These are phyloP conservation scores for Balansia obtecta DNA, from an alignment of 2,329 filamentous ascomycete species.

Conservation along the genomic window DNA sequence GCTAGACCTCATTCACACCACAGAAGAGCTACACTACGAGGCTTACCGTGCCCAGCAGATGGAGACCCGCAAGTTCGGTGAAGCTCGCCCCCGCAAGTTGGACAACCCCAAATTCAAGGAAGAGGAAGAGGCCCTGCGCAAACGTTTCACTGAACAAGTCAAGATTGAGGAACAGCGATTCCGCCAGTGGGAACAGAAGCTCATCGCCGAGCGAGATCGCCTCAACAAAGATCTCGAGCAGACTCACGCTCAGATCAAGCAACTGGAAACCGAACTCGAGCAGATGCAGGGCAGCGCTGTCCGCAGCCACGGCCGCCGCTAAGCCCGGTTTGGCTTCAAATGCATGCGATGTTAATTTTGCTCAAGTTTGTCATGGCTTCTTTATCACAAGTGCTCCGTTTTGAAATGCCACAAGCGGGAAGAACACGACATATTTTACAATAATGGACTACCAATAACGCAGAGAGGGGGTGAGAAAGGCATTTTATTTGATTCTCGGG, in stretches of 20 bases:
- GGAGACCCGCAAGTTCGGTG: slow-evolving; percentile 99
- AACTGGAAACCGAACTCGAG: slow-evolving; percentile 85
- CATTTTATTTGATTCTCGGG: slow-evolving; percentile 19
- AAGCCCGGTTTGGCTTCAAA: slow-evolving; percentile 23
- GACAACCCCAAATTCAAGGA: slow-evolving; percentile 99
- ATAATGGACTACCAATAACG: slow-evolving; percentile 17
- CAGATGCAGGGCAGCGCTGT: slow-evolving; percentile 81
- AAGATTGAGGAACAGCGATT: slow-evolving; percentile 99
- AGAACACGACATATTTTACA: slow-evolving; percentile 5
- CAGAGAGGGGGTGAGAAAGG: slow-evolving; percentile 11
- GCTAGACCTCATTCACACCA: slow-evolving; percentile 99
- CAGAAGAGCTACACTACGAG: slow-evolving; percentile 98
- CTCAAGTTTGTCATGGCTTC: slow-evolving; percentile 15
- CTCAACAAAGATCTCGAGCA: slow-evolving; percentile 99
- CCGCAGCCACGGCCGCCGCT: slow-evolving; percentile 87
- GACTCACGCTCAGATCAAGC: slow-evolving; percentile 90
- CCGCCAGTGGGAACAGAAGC: slow-evolving; percentile 99
- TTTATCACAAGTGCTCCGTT: slow-evolving; percentile 16
- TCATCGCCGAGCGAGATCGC: slow-evolving; percentile 95
- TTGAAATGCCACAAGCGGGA: slow-evolving; percentile 23
- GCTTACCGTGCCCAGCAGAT: slow-evolving; percentile 98
- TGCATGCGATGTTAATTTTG: slow-evolving; percentile 16
- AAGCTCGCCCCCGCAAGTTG: slow-evolving; percentile 90
- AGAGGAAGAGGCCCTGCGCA: slow-evolving; percentile 94
- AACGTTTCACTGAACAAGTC: slow-evolving; percentile 99